phyloP scores from a whole-genome alignment of 345 rosid genomes.

The Firmiana major region DNA sequence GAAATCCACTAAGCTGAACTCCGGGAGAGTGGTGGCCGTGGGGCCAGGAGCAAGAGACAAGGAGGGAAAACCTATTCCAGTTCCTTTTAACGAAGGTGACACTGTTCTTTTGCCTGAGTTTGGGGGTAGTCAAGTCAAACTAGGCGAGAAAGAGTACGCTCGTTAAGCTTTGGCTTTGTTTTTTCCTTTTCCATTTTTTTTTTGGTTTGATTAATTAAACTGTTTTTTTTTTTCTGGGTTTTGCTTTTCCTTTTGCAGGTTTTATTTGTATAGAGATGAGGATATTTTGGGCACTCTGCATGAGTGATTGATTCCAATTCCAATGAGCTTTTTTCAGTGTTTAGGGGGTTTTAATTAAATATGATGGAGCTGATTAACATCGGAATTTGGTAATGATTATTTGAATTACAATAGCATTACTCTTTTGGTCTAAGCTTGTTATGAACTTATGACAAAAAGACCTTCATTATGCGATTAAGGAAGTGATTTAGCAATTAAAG shows the following conservation, averaged over 20 bases:
- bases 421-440: no score
- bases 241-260: conserved; percentile 39
- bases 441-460: no score
- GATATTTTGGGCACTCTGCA: conserved; percentile 77
- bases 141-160: conserved; percentile 73
- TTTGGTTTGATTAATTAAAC: no score
- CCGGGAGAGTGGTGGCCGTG: conserved; percentile 71
- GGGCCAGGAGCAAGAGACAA: conserved; percentile 64
- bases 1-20: conserved; percentile 67
- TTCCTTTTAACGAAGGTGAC: conserved; percentile 79
- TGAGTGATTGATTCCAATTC: conserved; percentile 24
- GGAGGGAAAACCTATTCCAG: conserved; percentile 61
- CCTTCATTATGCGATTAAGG: no score
- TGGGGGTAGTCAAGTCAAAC: conserved; percentile 77
- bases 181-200: background rate
- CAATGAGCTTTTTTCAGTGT: no score
- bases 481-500: no score
- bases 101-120: conserved; percentile 81
- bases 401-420: no score
- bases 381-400: no score
- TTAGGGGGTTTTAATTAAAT: no score
- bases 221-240: background rate
- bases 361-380: background rate
- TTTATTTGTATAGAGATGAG: conserved; percentile 61
- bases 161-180: background rate